phyloP scores from a whole-genome alignment of 2,329 filamentous ascomycete species.

The Cordyceps tenuipes region DNA sequence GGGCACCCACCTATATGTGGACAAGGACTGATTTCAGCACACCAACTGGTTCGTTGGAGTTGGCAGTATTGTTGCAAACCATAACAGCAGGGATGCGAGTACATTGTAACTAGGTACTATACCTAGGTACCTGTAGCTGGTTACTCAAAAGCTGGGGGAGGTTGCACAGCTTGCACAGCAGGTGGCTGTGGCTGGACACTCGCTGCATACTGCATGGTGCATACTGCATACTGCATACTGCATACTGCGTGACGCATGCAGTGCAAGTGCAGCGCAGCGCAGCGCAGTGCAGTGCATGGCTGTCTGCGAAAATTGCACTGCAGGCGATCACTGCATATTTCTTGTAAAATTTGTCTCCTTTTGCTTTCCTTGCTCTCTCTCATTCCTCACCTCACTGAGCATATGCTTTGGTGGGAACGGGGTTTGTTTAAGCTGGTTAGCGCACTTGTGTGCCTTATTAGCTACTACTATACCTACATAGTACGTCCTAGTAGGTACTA shows the following conservation, averaged over 20 bases:
- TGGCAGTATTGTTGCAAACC: neutral
- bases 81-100: neutral
- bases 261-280: no score
- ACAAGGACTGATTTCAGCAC: no score
- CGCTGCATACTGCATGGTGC: neutral
- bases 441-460: neutral
- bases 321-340: neutral
- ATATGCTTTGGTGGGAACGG: no score
- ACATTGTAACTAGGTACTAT: neutral
- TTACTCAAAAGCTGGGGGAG: constrained; percentile 1
- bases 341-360: neutral
- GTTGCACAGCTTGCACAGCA: neutral
- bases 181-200: neutral
- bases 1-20: no score
- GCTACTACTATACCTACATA: no score
- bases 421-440: neutral
- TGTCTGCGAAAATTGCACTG: neutral
- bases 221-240: no score
- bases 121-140: no score
- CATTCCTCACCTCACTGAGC: no score
- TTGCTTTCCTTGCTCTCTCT: neutral
- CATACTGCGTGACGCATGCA: no score
- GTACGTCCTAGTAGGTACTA: no score
- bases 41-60: no score
- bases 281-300: neutral